Evolutionary conservation across 495 filamentous ascomycete species (phyloP).

Genomic region (Elaphomyces granulatus): DNA sequence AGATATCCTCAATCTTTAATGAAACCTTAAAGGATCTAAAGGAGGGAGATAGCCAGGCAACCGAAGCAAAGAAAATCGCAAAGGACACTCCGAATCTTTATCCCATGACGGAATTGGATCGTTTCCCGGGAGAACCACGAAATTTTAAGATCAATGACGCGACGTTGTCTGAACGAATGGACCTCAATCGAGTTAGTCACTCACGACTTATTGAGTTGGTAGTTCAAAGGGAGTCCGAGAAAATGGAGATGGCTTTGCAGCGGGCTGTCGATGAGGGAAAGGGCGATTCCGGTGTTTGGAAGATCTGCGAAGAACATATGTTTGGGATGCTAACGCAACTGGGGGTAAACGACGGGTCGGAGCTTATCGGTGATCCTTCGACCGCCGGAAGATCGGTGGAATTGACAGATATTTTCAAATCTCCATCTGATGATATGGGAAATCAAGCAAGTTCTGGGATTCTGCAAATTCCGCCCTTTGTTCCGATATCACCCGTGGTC

Average conservation of each 20-base stretch:
- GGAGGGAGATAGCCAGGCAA: conserved; percentile 2
- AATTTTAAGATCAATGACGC: conserved; percentile 8
- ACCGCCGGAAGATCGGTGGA: neutral
- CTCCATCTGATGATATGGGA: neutral
- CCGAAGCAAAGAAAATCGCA: neutral
- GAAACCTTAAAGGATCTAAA: conserved; percentile 13
- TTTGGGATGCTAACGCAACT: conserved; percentile 44
- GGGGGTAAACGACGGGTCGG: no score
- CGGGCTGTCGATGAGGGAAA: conserved; percentile 25
- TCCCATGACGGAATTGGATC: neutral
- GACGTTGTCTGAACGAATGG: conserved; percentile 11
- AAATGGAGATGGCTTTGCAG: conserved; percentile 16
- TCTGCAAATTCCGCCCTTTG: conserved; percentile 18
- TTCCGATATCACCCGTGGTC: conserved; percentile 39
- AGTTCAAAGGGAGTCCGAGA: conserved; percentile 15
- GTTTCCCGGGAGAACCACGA: conserved; percentile 1
- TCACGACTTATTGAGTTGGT: conserved; percentile 16
- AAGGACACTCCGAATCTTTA: neutral
- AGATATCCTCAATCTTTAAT: conserved; percentile 21
- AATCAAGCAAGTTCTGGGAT: neutral
- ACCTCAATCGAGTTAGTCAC: conserved; percentile 9
- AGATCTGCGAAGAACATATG: conserved; percentile 52
- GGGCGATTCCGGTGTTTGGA: conserved; percentile 58
- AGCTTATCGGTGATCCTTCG: neutral
- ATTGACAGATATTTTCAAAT: neutral